Evolutionary conservation across 2,329 filamentous ascomycete species (phyloP), one percentile per base, ranked within the genome.

Genomic region (Apiospora aurea): DNA sequence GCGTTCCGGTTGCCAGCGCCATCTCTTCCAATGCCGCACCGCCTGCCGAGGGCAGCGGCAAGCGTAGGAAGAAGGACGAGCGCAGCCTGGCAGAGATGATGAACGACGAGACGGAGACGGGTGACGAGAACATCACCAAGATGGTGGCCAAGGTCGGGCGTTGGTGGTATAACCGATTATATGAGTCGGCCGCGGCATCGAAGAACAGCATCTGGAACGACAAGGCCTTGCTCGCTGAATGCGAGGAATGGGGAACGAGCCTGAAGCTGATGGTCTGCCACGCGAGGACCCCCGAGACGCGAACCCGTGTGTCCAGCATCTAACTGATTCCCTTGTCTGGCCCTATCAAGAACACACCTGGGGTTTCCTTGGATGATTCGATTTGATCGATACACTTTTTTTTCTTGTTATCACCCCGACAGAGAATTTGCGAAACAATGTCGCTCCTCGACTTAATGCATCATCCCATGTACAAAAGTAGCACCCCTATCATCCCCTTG

Each of bases 151-250:
- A 91, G 74, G 96, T 98, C 14, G 96, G 95, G 1, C 89, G 96
- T 61, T 98, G 96, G 94, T 99, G 96, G 96, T 98, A 97, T 82
- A 93, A 91, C 13, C 90, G 93, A 70, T 98, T 96, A 85, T 98
- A 98, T 80, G 96, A 98, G 82, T 88, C 71, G 87, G 88, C 5
- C 85, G 91, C 11, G 81, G 89, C 72, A 82, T 87, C 85, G 69
- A 83, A 85, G 67, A 84, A 85, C 66, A 89, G 93, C 80, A 93
- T 98, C 75, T 98, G 95, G 92, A 88, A 87, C 67, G 93, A 98
- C 79, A 89, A 87, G 71, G 87, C 87, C 13, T 83, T 98, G 41
- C 85, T 98, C 67, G 85, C 89, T 21, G 96, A 99, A 83, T 98
- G 95, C 78, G 93, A 97, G 82, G 91, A 93, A 80, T 91, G 93